Conservation (phyloP, 2,329 filamentous ascomycete genomes). For the Trichoderma oligosporum region DNA sequence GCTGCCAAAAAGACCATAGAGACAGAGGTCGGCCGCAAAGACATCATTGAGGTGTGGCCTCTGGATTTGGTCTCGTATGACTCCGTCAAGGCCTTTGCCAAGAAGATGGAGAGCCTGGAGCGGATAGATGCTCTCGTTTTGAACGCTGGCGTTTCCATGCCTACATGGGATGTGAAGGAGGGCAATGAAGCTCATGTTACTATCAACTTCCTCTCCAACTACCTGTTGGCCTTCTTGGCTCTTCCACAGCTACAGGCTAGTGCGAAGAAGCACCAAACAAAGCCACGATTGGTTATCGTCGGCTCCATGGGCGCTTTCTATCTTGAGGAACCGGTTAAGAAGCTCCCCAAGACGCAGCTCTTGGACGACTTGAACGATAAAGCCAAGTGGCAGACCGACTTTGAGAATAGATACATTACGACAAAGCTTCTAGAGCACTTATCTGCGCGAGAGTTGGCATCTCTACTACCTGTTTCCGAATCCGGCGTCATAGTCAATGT, state of each 20-base stretch:
- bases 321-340: neutral
- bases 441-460: slow-evolving; percentile 28
- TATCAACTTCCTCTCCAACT: slow-evolving; percentile 47
- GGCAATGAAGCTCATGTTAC: slow-evolving; percentile 43
- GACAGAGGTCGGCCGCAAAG: slow-evolving; percentile 25
- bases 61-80: slow-evolving; percentile 42
- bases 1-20: slow-evolving; percentile 38
- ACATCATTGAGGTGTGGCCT: slow-evolving; percentile 41
- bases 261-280: slow-evolving; percentile 31
- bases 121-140: slow-evolving; percentile 42
- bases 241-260: slow-evolving; percentile 41
- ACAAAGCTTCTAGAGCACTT: slow-evolving; percentile 30
- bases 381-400: slow-evolving; percentile 6
- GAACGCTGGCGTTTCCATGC: slow-evolving; percentile 35
- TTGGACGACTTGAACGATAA: slow-evolving; percentile 3
- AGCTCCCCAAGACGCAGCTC: neutral
- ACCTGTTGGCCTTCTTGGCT: slow-evolving; percentile 42
- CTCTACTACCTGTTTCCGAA: slow-evolving; percentile 25
- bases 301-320: neutral
- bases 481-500: slow-evolving; percentile 33
- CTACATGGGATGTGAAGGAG: slow-evolving; percentile 29
- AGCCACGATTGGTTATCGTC: slow-evolving; percentile 38
- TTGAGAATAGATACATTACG: slow-evolving; percentile 23
- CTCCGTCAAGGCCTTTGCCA: slow-evolving; percentile 36
- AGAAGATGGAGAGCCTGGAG: slow-evolving; percentile 29